phyloP scores from a whole-genome alignment of 2,329 filamentous ascomycete species.

The Beauveria bassiana region DNA sequence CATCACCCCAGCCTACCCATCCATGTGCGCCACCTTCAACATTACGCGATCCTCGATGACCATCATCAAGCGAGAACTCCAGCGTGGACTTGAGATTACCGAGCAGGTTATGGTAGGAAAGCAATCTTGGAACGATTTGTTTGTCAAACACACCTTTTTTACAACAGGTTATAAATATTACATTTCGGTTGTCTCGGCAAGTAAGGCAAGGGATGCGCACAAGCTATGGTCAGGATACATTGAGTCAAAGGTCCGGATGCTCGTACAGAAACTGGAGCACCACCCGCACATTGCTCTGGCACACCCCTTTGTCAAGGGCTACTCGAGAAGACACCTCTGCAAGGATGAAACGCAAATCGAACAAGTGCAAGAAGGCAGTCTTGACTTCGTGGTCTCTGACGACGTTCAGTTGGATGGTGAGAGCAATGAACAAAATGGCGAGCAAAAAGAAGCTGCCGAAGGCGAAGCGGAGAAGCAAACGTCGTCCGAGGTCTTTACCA shows the following conservation, averaged over 20 bases:
- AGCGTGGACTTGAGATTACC: constrained; percentile 68
- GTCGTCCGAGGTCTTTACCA: constrained; percentile 61
- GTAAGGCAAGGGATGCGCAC: constrained; percentile 75
- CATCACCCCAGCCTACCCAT: constrained; percentile 94
- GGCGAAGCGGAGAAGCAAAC: constrained; percentile 32
- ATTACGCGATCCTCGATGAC: constrained; percentile 78
- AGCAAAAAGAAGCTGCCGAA: constrained; percentile 42
- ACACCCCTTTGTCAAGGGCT: constrained; percentile 88
- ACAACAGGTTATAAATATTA: constrained; percentile 93
- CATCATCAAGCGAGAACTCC: constrained; percentile 76
- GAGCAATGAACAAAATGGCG: constrained; percentile 27
- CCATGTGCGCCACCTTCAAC: constrained; percentile 96
- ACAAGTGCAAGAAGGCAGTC: constrained; percentile 46
- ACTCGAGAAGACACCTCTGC: constrained; percentile 72
- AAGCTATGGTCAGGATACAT: constrained; percentile 86
- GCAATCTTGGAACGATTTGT: constrained; percentile 77
- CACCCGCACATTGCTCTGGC: constrained; percentile 75
- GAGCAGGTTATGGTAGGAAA: constrained; percentile 72
- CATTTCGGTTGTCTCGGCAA: constrained; percentile 76
- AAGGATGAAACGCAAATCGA: constrained; percentile 44
- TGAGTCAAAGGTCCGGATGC: constrained; percentile 82
- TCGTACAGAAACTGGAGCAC: constrained; percentile 76
- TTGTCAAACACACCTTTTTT: constrained; percentile 88
- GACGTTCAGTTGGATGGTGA: constrained; percentile 22
- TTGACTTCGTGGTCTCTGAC: constrained; percentile 36